A percentile compares a stretch with the other conserved stretches of the same genome.
Conservation (phyloP, 352 stramenopile genomes). For the Globisporangium viniferum region DNA sequence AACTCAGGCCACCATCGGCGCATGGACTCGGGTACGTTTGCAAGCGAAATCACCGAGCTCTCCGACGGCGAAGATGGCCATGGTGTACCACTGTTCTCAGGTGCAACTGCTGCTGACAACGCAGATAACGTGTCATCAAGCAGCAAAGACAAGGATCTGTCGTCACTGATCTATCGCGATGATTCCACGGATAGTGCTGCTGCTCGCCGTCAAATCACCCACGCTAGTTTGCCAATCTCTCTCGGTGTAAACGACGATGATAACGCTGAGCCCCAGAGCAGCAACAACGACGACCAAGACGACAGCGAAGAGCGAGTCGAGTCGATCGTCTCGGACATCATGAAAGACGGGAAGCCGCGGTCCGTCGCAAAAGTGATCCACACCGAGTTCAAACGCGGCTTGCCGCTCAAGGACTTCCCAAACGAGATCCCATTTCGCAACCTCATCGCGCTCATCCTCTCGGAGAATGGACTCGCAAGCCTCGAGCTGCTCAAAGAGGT, state of each 20-base stretch:
- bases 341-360: conserved; percentile 53
- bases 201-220: not conserved
- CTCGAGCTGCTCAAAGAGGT: conserved; percentile 60
- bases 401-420: conserved; percentile 51
- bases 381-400: conserved; percentile 38
- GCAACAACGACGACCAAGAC: conserved; percentile 26
- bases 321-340: conserved; percentile 40
- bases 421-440: conserved; percentile 51
- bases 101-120: not conserved
- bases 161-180: conserved; percentile 29
- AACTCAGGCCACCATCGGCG: not conserved
- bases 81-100: not conserved
- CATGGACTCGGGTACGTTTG: conserved; percentile 15
- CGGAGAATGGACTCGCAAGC: conserved; percentile 49
- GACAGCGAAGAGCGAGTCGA: conserved; percentile 38
- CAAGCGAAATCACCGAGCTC: conserved; percentile 25
- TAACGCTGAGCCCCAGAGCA: not conserved
- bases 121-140: conserved; percentile 6
- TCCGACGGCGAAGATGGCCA: conserved; percentile 14
- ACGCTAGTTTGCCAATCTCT: not conserved
- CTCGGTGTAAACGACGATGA: not conserved
- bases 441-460: conserved; percentile 58
- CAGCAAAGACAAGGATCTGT: conserved; percentile 23
- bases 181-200: not conserved
- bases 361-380: conserved; percentile 51